Evolutionary conservation across 2,329 filamentous ascomycete genomes (phyloP).

Genomic region (Fusarium verticillioides): DNA sequence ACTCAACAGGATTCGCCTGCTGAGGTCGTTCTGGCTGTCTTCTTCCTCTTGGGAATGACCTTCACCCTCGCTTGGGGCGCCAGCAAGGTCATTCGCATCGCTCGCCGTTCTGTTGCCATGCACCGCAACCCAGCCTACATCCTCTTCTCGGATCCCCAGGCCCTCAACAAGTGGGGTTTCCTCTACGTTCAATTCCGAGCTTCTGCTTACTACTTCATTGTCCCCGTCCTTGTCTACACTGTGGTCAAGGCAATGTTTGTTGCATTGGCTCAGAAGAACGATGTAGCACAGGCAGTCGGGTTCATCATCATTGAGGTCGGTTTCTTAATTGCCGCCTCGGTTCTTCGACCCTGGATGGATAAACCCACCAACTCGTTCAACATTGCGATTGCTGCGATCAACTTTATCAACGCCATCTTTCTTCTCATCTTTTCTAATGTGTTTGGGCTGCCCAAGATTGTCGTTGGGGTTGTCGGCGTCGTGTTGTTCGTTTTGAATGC

Average conservation of each 20-base stretch:
- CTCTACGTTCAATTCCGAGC: slow-evolving; percentile 97
- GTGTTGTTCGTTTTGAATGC: slow-evolving; percentile 91
- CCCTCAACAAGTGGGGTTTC: slow-evolving; percentile 98
- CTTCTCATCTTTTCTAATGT: slow-evolving; percentile 88
- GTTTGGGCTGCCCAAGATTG: slow-evolving; percentile 84
- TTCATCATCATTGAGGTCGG: slow-evolving; percentile 84
- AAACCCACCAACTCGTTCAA: slow-evolving; percentile 98
- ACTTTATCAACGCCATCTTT: slow-evolving; percentile 92
- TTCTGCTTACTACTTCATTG: slow-evolving; percentile 94
- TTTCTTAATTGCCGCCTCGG: slow-evolving; percentile 79
- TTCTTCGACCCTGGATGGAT: slow-evolving; percentile 96
- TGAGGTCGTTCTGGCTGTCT: slow-evolving; percentile 85
- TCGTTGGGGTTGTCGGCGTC: slow-evolving; percentile 89
- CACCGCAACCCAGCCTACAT: slow-evolving; percentile 98
- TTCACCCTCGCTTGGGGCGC: slow-evolving; percentile 85
- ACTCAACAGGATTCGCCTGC: slow-evolving; percentile 86
- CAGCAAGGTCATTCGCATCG: slow-evolving; percentile 88
- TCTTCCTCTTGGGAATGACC: slow-evolving; percentile 86
- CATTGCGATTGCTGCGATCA: slow-evolving; percentile 88
- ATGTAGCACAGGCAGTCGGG: slow-evolving; percentile 81
- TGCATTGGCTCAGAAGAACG: slow-evolving; percentile 77
- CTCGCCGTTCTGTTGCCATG: slow-evolving; percentile 86
- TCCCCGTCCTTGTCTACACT: slow-evolving; percentile 80
- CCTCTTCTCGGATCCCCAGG: slow-evolving; percentile 92
- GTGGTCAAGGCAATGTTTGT: slow-evolving; percentile 92